Conservation (phyloP, 2,329 filamentous ascomycete genomes). For the Pestalotiopsis sp. region DNA sequence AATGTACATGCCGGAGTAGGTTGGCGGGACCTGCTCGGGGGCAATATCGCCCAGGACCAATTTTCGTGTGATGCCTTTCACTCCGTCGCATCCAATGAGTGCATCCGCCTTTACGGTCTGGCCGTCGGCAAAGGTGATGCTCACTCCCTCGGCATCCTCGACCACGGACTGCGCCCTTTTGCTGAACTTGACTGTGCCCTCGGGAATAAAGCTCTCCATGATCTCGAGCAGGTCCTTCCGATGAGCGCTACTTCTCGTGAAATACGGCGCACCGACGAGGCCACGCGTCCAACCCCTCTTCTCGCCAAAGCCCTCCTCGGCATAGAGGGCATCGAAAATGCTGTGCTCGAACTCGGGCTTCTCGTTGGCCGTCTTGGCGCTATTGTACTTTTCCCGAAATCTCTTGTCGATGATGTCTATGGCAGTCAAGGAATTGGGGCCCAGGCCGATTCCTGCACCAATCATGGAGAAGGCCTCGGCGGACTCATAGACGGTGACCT, state of each 20-base stretch:
- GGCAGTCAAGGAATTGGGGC: constrained; percentile 41
- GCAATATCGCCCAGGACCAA: constrained; percentile 24
- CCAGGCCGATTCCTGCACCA: constrained; percentile 39
- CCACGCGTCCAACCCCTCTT: constrained; percentile 38
- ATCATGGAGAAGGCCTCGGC: constrained; percentile 25
- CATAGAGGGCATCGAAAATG: constrained; percentile 42
- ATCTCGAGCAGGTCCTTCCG: constrained; percentile 44
- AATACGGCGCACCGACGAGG: constrained; percentile 37
- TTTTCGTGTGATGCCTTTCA: constrained; percentile 27
- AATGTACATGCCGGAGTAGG: constrained; percentile 31
- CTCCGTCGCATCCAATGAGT: constrained; percentile 30
- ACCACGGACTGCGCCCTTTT: constrained; percentile 26
- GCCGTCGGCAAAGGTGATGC: constrained; percentile 26
- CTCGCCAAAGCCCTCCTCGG: constrained; percentile 41
- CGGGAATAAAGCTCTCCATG: constrained; percentile 36
- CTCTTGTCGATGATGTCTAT: constrained; percentile 43
- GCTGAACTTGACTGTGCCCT: constrained; percentile 25
- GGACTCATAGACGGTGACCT: constrained; percentile 30
- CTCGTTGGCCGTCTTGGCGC: constrained; percentile 40
- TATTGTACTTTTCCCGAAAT: constrained; percentile 39
- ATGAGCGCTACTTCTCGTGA: constrained; percentile 42
- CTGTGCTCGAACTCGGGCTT: constrained; percentile 37
- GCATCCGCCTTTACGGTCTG: constrained; percentile 21
- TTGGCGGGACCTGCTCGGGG: constrained; percentile 29
- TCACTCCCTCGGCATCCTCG: constrained; percentile 24